These are phyloP conservation scores for Periconia digitata DNA, from an alignment of 2,329 filamentous ascomycete species.

Conservation along the genomic window DNA sequence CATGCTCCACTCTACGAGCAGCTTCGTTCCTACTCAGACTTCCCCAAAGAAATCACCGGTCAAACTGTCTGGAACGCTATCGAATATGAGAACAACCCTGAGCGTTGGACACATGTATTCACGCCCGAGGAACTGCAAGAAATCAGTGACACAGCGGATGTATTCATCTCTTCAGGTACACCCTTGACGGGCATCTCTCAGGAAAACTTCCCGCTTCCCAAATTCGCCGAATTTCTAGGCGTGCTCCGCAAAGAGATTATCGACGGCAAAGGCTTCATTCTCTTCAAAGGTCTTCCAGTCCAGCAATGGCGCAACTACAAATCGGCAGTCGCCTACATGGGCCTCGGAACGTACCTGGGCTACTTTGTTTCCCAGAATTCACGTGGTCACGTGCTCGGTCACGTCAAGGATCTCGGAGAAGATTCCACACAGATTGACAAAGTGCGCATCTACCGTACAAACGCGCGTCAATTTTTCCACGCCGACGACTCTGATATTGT, in stretches of 20 bases:
- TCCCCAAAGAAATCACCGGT: constrained; percentile 70
- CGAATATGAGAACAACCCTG: constrained; percentile 63
- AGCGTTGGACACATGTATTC: constrained; percentile 74
- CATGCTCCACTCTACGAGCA: constrained; percentile 67
- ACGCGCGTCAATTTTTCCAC: constrained; percentile 84
- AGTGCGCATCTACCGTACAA: constrained; percentile 88
- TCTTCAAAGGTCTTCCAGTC: constrained; percentile 85
- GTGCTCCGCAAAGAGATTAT: constrained; percentile 67
- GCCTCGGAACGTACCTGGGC: constrained; percentile 77
- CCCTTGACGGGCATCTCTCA: constrained; percentile 72
- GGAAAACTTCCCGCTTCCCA: constrained; percentile 64
- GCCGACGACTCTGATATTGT: constrained; percentile 82
- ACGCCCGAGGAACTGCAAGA: constrained; percentile 67
- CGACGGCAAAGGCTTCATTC: constrained; percentile 84
- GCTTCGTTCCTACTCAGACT: constrained; percentile 67
- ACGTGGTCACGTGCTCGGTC: constrained; percentile 80
- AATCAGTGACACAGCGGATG: constrained; percentile 66
- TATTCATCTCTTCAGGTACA: constrained; percentile 65
- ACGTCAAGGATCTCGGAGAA: constrained; percentile 86
- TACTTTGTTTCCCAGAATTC: constrained; percentile 89
- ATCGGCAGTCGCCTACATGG: constrained; percentile 86
- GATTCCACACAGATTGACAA: constrained; percentile 79
- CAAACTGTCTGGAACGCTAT: constrained; percentile 71
- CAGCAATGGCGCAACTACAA: constrained; percentile 75
- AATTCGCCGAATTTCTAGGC: constrained; percentile 55